Conservation (phyloP, 208 protist species). For the Angomonas desouzai region DNA sequence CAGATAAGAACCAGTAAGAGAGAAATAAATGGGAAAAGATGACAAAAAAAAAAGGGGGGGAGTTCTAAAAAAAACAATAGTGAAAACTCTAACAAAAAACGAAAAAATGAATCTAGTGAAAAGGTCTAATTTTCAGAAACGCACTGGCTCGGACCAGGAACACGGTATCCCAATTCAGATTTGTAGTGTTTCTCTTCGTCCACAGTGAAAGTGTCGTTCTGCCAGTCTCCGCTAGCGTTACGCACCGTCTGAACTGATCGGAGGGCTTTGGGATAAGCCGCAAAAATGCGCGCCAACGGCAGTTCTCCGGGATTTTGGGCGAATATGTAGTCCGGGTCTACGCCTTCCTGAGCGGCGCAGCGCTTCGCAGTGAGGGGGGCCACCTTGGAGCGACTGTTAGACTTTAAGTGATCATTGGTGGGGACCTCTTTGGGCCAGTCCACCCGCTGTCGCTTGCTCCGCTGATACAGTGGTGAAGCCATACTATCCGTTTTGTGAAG, state of each 20-base stretch:
- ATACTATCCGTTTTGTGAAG: neutral
- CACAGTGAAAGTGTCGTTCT: constrained; percentile 67
- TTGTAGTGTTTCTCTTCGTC: constrained; percentile 86
- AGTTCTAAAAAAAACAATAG: neutral
- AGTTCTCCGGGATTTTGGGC: constrained; percentile 70
- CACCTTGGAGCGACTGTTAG: constrained; percentile 79
- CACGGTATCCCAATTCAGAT: constrained; percentile 52
- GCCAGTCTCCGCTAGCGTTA: constrained; percentile 81
- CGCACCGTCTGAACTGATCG: constrained; percentile 55
- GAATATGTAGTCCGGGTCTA: constrained; percentile 86
- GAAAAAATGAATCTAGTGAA: constrained; percentile 7
- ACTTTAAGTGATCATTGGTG: constrained; percentile 69
- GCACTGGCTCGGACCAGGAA: constrained; percentile 71
- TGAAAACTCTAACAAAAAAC: neutral
- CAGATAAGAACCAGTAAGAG: no score
- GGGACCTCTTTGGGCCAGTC: constrained; percentile 81
- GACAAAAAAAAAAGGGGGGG: neutral
- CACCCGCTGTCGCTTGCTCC: constrained; percentile 29
- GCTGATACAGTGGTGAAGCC: constrained; percentile 11
- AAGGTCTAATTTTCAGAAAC: constrained; percentile 4
- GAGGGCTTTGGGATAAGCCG: constrained; percentile 64
- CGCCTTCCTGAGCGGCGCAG: constrained; percentile 63
- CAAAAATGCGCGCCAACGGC: constrained; percentile 73
- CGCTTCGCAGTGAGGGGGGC: constrained; percentile 66
- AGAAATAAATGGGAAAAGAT: neutral